Percentiles rank a stretch among this genome's conserved stretches.
phyloP scores from a whole-genome alignment of 129 eudicot genomes.

The Smallanthus sonchifolius region DNA sequence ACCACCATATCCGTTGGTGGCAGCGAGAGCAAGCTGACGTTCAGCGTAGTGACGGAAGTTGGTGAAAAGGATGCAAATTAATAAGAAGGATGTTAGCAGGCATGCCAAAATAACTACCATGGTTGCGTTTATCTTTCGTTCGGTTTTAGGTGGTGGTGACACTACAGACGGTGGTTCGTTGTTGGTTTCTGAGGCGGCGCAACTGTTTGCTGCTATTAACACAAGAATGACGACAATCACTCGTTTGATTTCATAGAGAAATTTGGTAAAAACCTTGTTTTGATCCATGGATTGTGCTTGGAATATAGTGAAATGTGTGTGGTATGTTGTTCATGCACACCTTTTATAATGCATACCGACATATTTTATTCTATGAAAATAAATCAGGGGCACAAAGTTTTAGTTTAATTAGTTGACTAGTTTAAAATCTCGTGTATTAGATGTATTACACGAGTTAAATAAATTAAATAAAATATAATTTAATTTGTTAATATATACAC shows the following conservation, averaged over 20 bases:
- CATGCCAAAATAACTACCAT: neutral
- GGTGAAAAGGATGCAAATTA: slow-evolving; percentile 16
- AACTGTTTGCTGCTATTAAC: neutral
- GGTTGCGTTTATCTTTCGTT: neutral
- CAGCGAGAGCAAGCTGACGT: slow-evolving; percentile 10
- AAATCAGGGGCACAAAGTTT: neutral
- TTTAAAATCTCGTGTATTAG: no score
- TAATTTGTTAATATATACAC: no score
- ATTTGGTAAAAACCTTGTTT: no score
- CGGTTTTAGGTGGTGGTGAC: neutral
- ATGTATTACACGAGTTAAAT: no score
- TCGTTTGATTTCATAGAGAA: neutral
- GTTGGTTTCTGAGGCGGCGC: neutral
- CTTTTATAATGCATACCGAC: neutral
- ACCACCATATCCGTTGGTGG: neutral
- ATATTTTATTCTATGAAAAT: neutral
- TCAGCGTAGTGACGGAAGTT: slow-evolving; percentile 22
- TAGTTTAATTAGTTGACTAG: no score
- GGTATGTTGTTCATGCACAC: neutral
- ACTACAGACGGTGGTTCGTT: neutral
- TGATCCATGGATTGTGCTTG: neutral
- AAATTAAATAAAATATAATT: no score
- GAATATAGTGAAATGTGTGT: neutral
- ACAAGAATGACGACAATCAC: slow-evolving; percentile 3
- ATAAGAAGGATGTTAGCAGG: no score